phyloP scores from a whole-genome alignment of 2,329 filamentous ascomycete genomes.

The Sordariomycetes sp. region DNA sequence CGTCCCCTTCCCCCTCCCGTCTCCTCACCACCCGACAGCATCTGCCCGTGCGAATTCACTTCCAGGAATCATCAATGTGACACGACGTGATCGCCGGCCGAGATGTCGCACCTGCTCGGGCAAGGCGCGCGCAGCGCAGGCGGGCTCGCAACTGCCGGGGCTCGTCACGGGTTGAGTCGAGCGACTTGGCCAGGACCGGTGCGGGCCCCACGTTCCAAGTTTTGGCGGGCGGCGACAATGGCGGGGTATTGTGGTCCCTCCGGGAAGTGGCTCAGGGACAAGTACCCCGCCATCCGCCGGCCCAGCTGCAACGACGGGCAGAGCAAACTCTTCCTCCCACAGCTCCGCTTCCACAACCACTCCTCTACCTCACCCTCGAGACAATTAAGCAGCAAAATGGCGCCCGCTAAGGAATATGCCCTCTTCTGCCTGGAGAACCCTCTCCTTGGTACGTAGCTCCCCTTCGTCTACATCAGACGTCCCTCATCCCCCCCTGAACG shows the following conservation, averaged over 20 bases:
- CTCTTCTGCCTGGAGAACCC: slow-evolving; percentile 95
- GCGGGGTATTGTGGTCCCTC: not conserved
- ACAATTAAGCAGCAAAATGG: slow-evolving; percentile 39
- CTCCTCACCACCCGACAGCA: not conserved
- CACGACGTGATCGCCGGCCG: not conserved
- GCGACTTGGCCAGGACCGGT: not conserved
- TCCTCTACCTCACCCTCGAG: not conserved
- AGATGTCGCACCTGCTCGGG: slow-evolving; percentile 1
- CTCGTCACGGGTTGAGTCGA: not conserved
- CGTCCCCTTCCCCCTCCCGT: not conserved
- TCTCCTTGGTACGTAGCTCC: slow-evolving; percentile 60
- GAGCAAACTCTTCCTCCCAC: not conserved
- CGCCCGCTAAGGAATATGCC: slow-evolving; percentile 65
- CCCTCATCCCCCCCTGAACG: not conserved
- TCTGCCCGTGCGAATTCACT: not conserved
- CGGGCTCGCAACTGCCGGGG: not conserved
- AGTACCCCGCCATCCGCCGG: not conserved
- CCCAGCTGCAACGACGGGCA: not conserved
- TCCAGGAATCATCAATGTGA: not conserved
- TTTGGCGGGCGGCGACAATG: not conserved
- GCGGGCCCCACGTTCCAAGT: not conserved
- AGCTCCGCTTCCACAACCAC: not conserved
- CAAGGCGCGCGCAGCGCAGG: not conserved
- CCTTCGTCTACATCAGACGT: not conserved
- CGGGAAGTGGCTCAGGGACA: not conserved